Evolutionary conservation across 2,329 filamentous ascomycete genomes (phyloP).

Genomic region (Fusarium acutatum): DNA sequence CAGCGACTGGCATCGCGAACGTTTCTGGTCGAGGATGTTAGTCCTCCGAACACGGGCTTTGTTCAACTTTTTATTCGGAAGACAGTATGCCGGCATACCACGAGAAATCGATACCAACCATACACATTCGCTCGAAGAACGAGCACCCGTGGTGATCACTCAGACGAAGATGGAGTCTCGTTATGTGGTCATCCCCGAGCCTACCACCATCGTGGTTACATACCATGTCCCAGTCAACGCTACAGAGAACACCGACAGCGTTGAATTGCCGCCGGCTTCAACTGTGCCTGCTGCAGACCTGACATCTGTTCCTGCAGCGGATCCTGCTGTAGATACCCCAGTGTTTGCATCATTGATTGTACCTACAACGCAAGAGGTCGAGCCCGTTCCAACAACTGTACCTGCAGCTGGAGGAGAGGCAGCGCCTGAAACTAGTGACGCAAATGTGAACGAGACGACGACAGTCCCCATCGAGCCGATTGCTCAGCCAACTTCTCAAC

Average conservation of each 20-base stretch:
- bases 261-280: conserved; percentile 9
- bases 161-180: conserved; percentile 30
- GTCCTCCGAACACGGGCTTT: conserved; percentile 57
- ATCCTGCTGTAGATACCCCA: conserved; percentile 10
- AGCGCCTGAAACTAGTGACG: conserved; percentile 8
- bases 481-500: conserved; percentile 13
- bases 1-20: conserved; percentile 50
- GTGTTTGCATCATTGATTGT: conserved; percentile 29
- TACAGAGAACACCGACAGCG: conserved; percentile 6
- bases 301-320: background rate
- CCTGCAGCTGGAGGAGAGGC: conserved; percentile 12
- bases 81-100: conserved; percentile 64
- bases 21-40: conserved; percentile 40
- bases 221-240: conserved; percentile 23
- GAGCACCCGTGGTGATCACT: conserved; percentile 22
- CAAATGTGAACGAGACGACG: conserved; percentile 13
- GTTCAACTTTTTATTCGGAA: conserved; percentile 59
- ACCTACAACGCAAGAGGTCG: conserved; percentile 12
- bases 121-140: conserved; percentile 24
- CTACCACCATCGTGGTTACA: conserved; percentile 30
- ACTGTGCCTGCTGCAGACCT: conserved; percentile 9
- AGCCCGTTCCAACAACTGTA: conserved; percentile 10
- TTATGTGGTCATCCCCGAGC: conserved; percentile 20
- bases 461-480: background rate
- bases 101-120: conserved; percentile 39